Conservation (phyloP, 2,329 filamentous ascomycete species). For the Teratosphaeria nubilosa region DNA sequence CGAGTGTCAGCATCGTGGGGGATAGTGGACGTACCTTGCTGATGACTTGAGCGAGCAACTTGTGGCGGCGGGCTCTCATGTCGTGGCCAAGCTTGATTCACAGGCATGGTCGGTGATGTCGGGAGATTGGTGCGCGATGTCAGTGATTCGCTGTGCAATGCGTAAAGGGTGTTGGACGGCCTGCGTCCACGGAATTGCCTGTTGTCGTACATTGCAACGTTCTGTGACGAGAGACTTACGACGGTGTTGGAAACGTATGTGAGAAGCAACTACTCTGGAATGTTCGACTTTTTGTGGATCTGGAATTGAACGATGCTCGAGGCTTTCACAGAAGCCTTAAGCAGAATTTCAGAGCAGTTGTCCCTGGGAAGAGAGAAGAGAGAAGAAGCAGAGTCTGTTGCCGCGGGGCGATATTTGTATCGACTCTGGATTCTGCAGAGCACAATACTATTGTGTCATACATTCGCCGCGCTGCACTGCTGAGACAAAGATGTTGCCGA, state of each 20-base stretch:
- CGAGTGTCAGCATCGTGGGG: not conserved
- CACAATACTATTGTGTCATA: not conserved
- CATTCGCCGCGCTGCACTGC: not conserved
- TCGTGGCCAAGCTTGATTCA: not conserved
- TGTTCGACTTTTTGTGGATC: not conserved
- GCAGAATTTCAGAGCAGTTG: not conserved
- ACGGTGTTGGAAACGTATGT: not conserved
- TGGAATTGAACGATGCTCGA: not conserved
- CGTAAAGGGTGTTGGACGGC: not conserved
- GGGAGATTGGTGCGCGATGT: not conserved
- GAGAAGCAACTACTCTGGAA: not conserved
- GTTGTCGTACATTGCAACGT: not conserved
- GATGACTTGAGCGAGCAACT: not conserved
- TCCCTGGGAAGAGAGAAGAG: not conserved
- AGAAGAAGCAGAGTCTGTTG: not conserved
- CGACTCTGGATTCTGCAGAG: not conserved
- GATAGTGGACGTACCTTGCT: not conserved
- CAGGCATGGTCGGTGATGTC: not conserved
- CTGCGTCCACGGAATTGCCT: not conserved
- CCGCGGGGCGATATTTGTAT: not conserved
- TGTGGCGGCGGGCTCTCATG: not conserved
- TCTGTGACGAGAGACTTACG: not conserved
- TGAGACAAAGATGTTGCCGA: not conserved
- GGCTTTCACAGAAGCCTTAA: not conserved
- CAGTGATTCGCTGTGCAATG: not conserved